phyloP scores from a whole-genome alignment of 352 stramenopile species.

The Phytopythium aichiense region DNA sequence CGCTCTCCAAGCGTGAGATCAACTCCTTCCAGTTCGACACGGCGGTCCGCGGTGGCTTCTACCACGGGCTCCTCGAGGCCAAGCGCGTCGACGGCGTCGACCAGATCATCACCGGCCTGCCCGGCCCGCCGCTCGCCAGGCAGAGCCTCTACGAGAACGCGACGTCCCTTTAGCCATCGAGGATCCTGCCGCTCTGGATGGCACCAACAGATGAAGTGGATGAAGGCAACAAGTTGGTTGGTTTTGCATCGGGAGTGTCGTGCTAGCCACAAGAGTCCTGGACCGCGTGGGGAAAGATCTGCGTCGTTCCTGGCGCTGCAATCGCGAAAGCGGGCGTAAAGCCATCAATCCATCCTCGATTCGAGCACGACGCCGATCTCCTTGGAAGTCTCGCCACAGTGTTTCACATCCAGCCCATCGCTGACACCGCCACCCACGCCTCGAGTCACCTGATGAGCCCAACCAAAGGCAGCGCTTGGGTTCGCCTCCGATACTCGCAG shows the following conservation, averaged over 20 bases:
- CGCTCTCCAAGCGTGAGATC: constrained; percentile 49
- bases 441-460: background rate
- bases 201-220: background rate
- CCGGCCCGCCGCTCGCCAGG: constrained; percentile 33
- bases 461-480: background rate
- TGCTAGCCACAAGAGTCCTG: background rate
- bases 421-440: background rate
- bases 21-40: constrained; percentile 66
- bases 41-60: constrained; percentile 49
- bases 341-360: constrained; percentile 1
- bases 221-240: background rate
- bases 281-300: background rate
- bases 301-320: background rate
- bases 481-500: background rate
- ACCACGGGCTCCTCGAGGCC: constrained; percentile 54
- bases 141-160: constrained; percentile 23
- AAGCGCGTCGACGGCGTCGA: constrained; percentile 28
- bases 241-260: background rate
- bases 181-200: background rate
- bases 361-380: background rate
- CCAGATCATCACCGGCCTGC: constrained; percentile 39
- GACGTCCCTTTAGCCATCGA: constrained; percentile 17
- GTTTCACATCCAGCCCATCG: background rate
- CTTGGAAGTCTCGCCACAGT: background rate
- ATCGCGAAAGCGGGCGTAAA: background rate